Evolutionary conservation across 805 yeast species (phyloP), one percentile per base, ranked within the genome.

Genomic region (Kodamaea sagamina): DNA sequence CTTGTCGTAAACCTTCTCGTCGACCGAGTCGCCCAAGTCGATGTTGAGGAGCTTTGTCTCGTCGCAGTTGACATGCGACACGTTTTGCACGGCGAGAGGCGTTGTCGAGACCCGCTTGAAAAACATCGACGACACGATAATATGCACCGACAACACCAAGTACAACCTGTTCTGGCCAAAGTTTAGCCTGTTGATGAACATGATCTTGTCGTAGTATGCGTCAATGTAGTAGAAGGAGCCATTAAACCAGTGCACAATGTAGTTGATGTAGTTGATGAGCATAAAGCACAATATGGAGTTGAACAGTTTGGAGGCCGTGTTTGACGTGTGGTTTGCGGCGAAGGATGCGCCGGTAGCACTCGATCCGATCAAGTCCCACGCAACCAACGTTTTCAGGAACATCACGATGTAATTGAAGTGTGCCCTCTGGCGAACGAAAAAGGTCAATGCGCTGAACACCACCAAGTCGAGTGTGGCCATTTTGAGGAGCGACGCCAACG

Each of bases 361-460:
- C 27, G 42, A 29, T 24, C 53, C 53, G 9, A 50, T 40, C 26
- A 50, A 32, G 37, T 50, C 53, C 36, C 47, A 41, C 9, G 53
- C 46, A 5, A 50, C 43, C 35, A 50, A 42, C 12, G 53, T 41
- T 32, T 50, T 50, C 26, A 49, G 48, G 21, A 50, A 41, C 17
- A 47, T 44, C 13, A 50, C 45, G 22, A 50, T 27, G 39, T 50
- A 47, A 38, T 47, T 50, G 43, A 50, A 45, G 32, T 50, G 44
- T 26, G 42, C 28, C 13, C 44, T 45, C 18, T 45, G 44, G 4
- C 39, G 48, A 22, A 47, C 32, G 9, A 43, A 24, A 9, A 34
- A 7, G 34, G 35, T 16, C 29, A 41, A 35, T 3, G 16, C 24
- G 16, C 21, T 15, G 18, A 28, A 41, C 5, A 41, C 15, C n/a